Conservation (phyloP, 768 basidiomycete genomes). For the Dictyophora rubrovolvata region DNA sequence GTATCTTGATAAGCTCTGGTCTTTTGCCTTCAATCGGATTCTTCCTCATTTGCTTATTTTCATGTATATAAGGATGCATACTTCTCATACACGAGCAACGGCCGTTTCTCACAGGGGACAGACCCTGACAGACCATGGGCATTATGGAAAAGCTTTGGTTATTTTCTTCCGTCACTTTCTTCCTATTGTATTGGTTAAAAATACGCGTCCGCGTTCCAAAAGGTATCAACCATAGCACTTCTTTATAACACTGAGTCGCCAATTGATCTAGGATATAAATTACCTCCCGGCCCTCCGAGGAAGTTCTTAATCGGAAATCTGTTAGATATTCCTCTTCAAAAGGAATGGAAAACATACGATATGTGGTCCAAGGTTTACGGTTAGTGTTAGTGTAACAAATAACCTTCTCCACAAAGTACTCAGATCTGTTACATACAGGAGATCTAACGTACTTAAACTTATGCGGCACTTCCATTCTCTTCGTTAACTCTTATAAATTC, state of each 20-base stretch:
- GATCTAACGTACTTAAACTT: constrained; percentile 7
- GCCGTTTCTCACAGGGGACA: too few relatives aligned
- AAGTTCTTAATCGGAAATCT: not conserved
- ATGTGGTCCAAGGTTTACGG: not conserved
- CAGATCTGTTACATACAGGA: not conserved
- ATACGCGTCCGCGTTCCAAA: not conserved
- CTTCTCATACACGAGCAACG: too few relatives aligned
- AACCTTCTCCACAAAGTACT: not conserved
- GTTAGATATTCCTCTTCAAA: not conserved
- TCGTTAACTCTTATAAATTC: constrained; percentile 10
- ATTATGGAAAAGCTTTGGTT: not conserved
- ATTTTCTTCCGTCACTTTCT: not conserved
- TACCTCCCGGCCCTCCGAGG: constrained; percentile 1
- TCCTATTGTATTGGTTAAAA: not conserved
- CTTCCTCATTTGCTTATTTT: too few relatives aligned
- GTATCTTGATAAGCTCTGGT: too few relatives aligned
- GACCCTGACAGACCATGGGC: too few relatives aligned
- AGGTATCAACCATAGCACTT: not conserved
- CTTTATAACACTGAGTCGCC: too few relatives aligned
- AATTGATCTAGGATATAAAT: not conserved
- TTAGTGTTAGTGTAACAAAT: not conserved
- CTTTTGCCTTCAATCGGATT: too few relatives aligned
- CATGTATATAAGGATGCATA: too few relatives aligned
- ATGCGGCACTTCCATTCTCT: constrained; percentile 8
- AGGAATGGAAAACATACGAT: not conserved